phyloP scores from a whole-genome alignment of 2,329 filamentous ascomycete species.

The Thyridium curvatum region DNA sequence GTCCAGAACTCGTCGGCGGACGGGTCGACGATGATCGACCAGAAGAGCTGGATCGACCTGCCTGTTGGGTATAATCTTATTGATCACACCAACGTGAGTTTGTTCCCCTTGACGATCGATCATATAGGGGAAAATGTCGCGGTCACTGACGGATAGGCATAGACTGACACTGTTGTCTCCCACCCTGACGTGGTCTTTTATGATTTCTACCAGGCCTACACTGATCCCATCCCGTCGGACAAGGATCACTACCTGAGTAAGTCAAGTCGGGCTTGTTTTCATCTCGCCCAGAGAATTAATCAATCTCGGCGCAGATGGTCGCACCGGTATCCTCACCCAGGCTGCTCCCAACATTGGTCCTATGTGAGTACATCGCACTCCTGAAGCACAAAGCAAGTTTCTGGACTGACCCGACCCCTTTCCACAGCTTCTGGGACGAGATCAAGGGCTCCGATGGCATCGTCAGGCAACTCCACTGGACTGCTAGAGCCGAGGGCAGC shows the following conservation, averaged over 20 bases:
- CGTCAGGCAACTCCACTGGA: slow-evolving; percentile 59
- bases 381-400: not conserved
- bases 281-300: too few species aligned
- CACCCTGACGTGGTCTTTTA: slow-evolving; percentile 49
- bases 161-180: slow-evolving; percentile 39
- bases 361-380: slow-evolving; percentile 28
- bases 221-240: slow-evolving; percentile 37
- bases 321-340: slow-evolving; percentile 45
- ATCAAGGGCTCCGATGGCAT: slow-evolving; percentile 52
- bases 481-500: slow-evolving; percentile 53
- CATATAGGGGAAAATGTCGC: too few species aligned
- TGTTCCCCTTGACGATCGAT: too few species aligned
- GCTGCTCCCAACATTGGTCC: slow-evolving; percentile 61
- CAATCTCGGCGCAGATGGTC: not conserved
- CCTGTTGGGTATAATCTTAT: slow-evolving; percentile 54
- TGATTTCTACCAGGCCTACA: slow-evolving; percentile 58
- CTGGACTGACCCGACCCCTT: not conserved
- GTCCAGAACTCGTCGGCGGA: slow-evolving; percentile 42
- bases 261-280: slow-evolving; percentile 1
- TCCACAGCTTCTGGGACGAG: slow-evolving; percentile 44
- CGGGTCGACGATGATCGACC: slow-evolving; percentile 42
- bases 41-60: slow-evolving; percentile 47
- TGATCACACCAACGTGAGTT: slow-evolving; percentile 42
- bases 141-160: too few species aligned
- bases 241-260: slow-evolving; percentile 35